Evolutionary conservation across 2,329 filamentous ascomycete species (phyloP), one percentile per base, ranked within the genome.

Genomic region (Penicillium sp.): DNA sequence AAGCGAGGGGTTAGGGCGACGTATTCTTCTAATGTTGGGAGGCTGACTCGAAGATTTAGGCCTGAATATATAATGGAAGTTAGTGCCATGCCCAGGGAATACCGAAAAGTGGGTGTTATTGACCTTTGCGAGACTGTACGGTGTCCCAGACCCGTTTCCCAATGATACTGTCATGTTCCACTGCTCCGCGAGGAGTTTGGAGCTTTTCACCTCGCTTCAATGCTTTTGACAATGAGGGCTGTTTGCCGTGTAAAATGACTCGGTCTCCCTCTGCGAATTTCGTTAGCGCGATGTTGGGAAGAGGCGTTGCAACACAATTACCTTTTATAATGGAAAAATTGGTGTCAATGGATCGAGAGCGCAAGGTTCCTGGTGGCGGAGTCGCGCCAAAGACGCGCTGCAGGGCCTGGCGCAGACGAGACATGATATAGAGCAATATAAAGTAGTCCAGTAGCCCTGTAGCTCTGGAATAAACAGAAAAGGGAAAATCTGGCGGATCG

Each of bases 11-110:
- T 87, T 58, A 88, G 76, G 46, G 84, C 79, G 52, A 91, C 84
- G 75, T 92, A 92, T 72, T 91, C 87, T 47, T 87, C 86, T 55
- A 94, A 76, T 0, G 87, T 87, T 16, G 89, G 87, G 61, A 85
- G 82, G 53, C 83, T 82, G 40, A 91, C 68, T 58, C 85, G 79
- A 57, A 83, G 69, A 10, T 75, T 47, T 15, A 25, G 69, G 31
- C 79, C 80, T 76, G 43, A 33, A 45, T 15, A 25, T 40, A 16
- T 40, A 16, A 38, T 21, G 11, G 7, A 41, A 33, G 50, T 63
- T 15, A 58, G 47, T 60, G 13, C 13, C 13, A 36, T 15, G 6
- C n/a, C 25, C 40, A 23, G 5, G 16, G 10, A 23, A 23, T 21
- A 38, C 21, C 7, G 44, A 27, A 5, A 33, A 31, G 13, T 40